Evolutionary conservation across 345 rosid genomes (phyloP), one percentile per base, ranked within the genome.

Genomic region (Citrus australasica): DNA sequence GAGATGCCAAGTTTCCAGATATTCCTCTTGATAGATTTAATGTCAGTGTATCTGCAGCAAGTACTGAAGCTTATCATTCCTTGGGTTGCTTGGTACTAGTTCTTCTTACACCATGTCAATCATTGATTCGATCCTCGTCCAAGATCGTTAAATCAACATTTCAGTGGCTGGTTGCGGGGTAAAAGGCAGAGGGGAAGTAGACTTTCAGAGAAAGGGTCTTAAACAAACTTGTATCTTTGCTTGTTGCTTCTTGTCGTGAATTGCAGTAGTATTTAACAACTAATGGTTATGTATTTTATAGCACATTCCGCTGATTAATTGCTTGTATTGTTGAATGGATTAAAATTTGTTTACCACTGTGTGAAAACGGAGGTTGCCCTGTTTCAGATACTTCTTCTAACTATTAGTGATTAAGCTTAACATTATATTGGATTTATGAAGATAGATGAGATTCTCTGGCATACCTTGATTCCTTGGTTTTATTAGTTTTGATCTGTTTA

Each of bases 91-190:
- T 6, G 71, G 30, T 9, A 11, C 55, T 75, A 24, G 68, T 28
- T 61, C 58, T 61, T 46, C 19, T 55, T 21, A 14, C 33, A 33
- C 63, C 30, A 21, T 32, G 33, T 81, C 86, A 53, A 79, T 55
- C 74, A 66, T 24, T 48, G 84, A 81, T 33, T 83, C 86, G 2
- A 71, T 81, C 70, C 86, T 81, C 27, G 25, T 55, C 46, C 61
- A 3, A 1, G 82, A 82, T 28, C 64, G 48, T 22, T 72, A 30
- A 56, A 22, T 80, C 4, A 32, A 2, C 22, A 16, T 5, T 65
- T 80, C 40, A 87, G 73, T 64, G 68, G 14, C 69, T 33, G 42
- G 24, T 16, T 30, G 4, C 11, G 9, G 9, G 6, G 46, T 33
- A 37, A 19, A 33, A 37, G 33, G 3, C 4, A 2, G 35, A 17